These are phyloP conservation scores for Tricholoma saponaceum DNA, from an alignment of 768 basidiomycete genomes.

Conservation along the genomic window DNA sequence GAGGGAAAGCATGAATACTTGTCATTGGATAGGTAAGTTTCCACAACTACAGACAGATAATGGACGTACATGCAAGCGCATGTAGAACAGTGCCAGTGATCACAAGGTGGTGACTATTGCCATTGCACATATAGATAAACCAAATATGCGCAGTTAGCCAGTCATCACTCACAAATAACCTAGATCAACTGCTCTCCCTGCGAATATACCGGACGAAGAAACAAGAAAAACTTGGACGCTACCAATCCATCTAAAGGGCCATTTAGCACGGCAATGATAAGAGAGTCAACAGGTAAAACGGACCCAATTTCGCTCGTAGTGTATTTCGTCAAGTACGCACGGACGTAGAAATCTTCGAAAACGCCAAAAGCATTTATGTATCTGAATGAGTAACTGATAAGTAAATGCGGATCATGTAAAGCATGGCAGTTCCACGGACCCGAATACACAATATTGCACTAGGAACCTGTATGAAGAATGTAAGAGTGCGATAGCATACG, in stretches of 20 bases:
- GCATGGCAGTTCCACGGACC: background rate
- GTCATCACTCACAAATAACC: constrained; percentile 42
- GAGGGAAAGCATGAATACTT: constrained; percentile 33
- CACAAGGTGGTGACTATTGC: constrained; percentile 19
- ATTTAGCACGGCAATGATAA: background rate
- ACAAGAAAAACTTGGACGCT: constrained; percentile 48
- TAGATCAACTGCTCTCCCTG: too few species aligned
- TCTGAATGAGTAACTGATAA: constrained; percentile 5
- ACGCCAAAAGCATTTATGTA: constrained; percentile 24
- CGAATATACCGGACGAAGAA: constrained; percentile 42
- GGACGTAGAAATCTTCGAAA: constrained; percentile 24
- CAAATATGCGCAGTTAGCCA: background rate
- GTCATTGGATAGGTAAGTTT: background rate
- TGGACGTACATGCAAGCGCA: constrained; percentile 25
- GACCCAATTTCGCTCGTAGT: constrained; percentile 23
- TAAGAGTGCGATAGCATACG: too few species aligned
- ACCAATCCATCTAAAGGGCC: constrained; percentile 37
- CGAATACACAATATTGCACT: constrained; percentile 3
- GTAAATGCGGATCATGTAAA: background rate
- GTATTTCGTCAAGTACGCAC: constrained; percentile 15
- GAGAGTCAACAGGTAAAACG: background rate
- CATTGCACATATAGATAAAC: background rate
- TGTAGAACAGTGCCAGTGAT: too few species aligned
- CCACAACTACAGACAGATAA: background rate
- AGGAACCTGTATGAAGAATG: background rate